Evolutionary conservation across 164 flowering plant species (phyloP), one percentile per base, ranked within the genome.

Genomic region (Akebia trifoliata): DNA sequence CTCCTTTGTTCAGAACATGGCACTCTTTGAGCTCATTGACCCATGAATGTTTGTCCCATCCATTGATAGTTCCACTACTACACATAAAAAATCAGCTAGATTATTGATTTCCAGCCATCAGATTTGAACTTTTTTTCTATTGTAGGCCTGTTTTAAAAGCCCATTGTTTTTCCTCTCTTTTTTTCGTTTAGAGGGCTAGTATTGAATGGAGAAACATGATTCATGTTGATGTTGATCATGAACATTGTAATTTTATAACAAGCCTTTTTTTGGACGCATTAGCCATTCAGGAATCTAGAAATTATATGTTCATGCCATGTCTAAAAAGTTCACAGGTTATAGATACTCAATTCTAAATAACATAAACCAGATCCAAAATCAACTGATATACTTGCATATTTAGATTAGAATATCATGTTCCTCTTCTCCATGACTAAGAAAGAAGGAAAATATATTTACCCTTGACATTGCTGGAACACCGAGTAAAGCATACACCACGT

Each of bases 381-480:
- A 54, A 36, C 7, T 37, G 28, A 22, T 18, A 31, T 18, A 50
- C n/a, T 17, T 50, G 12, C 14, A 49, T 49, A 2, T 15, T 20
- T 1, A 38, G 20, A 42, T 40, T 18, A 10, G 17, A 42, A 57
- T 21, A 14, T 21, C 2, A 5, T 20, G 17, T 34, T 52, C 15
- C 21, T n/a, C 22, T 10, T 29, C 11, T 22, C 10, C 18, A 28
- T 24, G 17, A n/a, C n/a, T 40, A 15, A 34, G 29, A 40, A 12
- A 4, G 14, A 40, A 48, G 15, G 46, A 58, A 20, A 35, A 24
- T 34, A 30, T 18, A 53, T 53, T 71, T 87, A 93, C 99, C 97
- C 97, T 80, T 61, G 99, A 87, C 91, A 93, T 87, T 61, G 97
- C 99, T 8, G 96, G 82, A 60, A 87, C 87, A 56, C 99, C 97